Evolutionary conservation across 1,139 yeast genomes (phyloP).

Genomic region (Meyerozyma carpophila): DNA sequence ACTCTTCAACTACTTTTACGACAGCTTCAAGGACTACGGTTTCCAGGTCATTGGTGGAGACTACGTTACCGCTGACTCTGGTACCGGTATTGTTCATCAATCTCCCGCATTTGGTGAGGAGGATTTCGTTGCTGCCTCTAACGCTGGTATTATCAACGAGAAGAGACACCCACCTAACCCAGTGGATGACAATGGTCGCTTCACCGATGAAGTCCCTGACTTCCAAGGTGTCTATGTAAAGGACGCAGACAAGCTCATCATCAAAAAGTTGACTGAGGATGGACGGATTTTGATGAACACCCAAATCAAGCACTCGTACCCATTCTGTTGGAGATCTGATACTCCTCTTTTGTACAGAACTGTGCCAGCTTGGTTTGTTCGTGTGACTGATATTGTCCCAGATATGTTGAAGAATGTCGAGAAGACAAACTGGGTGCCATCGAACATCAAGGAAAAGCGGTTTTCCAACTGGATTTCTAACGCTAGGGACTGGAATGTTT

Average conservation of each 20-base stretch:
- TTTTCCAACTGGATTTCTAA: conserved; percentile 96
- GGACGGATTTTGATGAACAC: conserved; percentile 73
- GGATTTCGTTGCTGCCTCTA: conserved; percentile 82
- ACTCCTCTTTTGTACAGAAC: conserved; percentile 94
- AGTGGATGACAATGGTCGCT: conserved; percentile 85
- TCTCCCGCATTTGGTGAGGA: conserved; percentile 99
- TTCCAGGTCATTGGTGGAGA: conserved; percentile 77
- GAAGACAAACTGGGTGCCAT: conserved; percentile 92
- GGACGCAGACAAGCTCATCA: conserved; percentile 90
- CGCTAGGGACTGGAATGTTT: conserved; percentile 98
- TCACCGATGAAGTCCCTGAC: conserved; percentile 68
- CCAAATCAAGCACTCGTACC: conserved; percentile 92
- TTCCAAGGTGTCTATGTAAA: conserved; percentile 85
- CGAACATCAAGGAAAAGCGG: conserved; percentile 84
- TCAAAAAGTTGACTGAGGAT: conserved; percentile 71
- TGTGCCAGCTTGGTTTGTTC: conserved; percentile 98
- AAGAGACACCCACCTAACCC: conserved; percentile 82
- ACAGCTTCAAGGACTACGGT: conserved; percentile 67
- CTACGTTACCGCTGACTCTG: conserved; percentile 88
- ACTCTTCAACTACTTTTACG: conserved; percentile 73
- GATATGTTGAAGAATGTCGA: conserved; percentile 84
- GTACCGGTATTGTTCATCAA: conserved; percentile 99
- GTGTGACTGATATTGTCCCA: conserved; percentile 81
- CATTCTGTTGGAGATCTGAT: conserved; percentile 99
- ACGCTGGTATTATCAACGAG: conserved; percentile 68